phyloP scores from a whole-genome alignment of 2,329 filamentous ascomycete genomes.

The Aureobasidium sp. region DNA sequence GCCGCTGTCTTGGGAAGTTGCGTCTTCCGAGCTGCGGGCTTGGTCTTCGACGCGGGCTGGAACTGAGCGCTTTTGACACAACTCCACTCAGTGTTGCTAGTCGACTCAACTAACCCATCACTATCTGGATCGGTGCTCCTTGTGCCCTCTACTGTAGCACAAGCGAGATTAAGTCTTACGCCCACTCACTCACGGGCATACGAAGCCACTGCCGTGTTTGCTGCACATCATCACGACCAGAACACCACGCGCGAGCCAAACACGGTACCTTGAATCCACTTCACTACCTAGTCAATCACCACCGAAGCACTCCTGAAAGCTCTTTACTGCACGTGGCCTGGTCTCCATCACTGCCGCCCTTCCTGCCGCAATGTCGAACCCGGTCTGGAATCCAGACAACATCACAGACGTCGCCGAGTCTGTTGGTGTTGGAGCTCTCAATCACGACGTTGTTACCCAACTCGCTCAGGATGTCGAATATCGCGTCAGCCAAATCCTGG shows the following conservation, averaged over 20 bases:
- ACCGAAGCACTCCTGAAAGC: neutral
- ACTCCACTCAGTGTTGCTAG: conserved; percentile 7
- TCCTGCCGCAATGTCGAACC: conserved; percentile 1
- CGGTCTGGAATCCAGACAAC: conserved; percentile 93
- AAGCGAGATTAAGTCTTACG: conserved; percentile 4
- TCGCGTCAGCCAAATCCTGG: conserved; percentile 83
- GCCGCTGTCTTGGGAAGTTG: neutral
- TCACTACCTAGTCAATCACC: neutral
- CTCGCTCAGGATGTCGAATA: conserved; percentile 94
- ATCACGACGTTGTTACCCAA: conserved; percentile 78
- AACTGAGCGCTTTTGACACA: neutral
- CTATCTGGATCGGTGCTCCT: neutral
- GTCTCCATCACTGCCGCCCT: neutral
- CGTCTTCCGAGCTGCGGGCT: neutral
- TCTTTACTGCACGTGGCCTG: neutral
- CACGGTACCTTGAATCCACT: neutral
- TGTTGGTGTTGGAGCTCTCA: conserved; percentile 73
- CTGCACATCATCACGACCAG: conserved; percentile 4
- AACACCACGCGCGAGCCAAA: neutral
- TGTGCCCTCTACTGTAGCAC: neutral
- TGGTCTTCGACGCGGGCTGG: neutral
- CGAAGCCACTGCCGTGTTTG: neutral
- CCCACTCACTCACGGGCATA: neutral
- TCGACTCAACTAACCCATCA: neutral
- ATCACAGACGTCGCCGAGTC: conserved; percentile 94